These are phyloP conservation scores for Pterulicium gracile DNA, from an alignment of 1,284 basidiomycete species.

Conservation along the genomic window DNA sequence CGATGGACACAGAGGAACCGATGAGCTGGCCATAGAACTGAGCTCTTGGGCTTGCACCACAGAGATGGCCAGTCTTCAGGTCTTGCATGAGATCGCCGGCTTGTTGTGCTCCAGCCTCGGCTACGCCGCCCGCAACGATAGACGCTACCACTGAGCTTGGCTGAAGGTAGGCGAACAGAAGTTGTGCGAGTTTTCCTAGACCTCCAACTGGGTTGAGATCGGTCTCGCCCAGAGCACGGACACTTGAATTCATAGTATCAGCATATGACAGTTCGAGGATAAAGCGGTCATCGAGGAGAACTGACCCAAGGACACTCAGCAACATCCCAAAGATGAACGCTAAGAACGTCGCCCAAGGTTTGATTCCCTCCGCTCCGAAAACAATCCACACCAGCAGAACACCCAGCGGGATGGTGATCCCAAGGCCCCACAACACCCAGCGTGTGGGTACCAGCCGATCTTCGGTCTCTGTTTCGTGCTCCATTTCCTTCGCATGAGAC, in stretches of 20 bases:
- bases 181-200: constrained; percentile 89
- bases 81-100: constrained; percentile 99
- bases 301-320: constrained; percentile 80
- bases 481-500: constrained; percentile 24
- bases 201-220: constrained; percentile 92
- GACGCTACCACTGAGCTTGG: constrained; percentile 94
- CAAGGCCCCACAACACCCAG: constrained; percentile 72
- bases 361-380: constrained; percentile 85
- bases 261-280: constrained; percentile 1
- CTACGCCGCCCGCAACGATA: constrained; percentile 92
- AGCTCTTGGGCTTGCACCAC: constrained; percentile 77
- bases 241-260: constrained; percentile 35
- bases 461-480: constrained; percentile 68
- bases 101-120: constrained; percentile 93
- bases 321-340: constrained; percentile 79
- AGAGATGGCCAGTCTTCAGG: constrained; percentile 88
- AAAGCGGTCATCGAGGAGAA: constrained; percentile 9
- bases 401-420: constrained; percentile 54
- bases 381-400: constrained; percentile 78
- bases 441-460: constrained; percentile 72
- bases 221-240: constrained; percentile 86
- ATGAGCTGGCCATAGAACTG: constrained; percentile 87
- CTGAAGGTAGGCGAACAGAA: constrained; percentile 90
- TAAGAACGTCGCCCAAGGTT: constrained; percentile 86
- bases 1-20: constrained; percentile 77